Base-by-base conservation (phyloP, 78 protist genomes). In the Diacronema lutheri region DNA sequence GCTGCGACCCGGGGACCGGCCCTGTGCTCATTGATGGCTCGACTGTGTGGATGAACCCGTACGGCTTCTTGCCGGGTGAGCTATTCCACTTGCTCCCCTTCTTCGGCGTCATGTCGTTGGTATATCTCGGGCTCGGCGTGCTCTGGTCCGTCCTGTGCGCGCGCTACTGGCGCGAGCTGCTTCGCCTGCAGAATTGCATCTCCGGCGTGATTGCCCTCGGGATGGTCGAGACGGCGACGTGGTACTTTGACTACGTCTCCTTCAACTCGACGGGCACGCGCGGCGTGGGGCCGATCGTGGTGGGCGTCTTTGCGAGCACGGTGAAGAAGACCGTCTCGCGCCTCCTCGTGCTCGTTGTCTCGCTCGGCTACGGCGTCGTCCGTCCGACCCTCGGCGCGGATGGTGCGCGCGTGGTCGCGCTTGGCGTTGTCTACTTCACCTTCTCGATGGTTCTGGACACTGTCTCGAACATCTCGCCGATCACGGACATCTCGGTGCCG, bases 291-390 rank as follows among this genome's bases (percentile, higher is more conserved):
- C 76, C 76, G 20, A 12, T 69, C 31, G 55, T 69, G n/a, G 6
- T 69, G n/a, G 76, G 55, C 26, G 76, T 69, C 29, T 29, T 38
- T 55, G 50, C n/a, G 29, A 33, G 40, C 55, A 38, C 76, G 33
- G 21, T 21, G 31, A 33, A 38, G n/a, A 69, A 69, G 76, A 69
- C 76, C n/a, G 55, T 69, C 46, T 69, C 76, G 14, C 50, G 76
- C 11, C 56, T 69, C 25, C 76, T 69, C 76, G 55, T 69, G 23
- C 76, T 69, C 33, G 76, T 9, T n/a, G 76, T 69, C 35, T 19
- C 40, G 40, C 50, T 38, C 41, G 72, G 76, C 26, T 69, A 69
- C n/a, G 76, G 76, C 44, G 76, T 69, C 76, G 76, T 69, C 3
- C 46, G 76, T 0, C 76, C 76, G n/a, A 69, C 76, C 23, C 76